These are phyloP conservation scores for Corymbia maculata DNA, from an alignment of 345 rosid genomes.

Conservation along the genomic window DNA sequence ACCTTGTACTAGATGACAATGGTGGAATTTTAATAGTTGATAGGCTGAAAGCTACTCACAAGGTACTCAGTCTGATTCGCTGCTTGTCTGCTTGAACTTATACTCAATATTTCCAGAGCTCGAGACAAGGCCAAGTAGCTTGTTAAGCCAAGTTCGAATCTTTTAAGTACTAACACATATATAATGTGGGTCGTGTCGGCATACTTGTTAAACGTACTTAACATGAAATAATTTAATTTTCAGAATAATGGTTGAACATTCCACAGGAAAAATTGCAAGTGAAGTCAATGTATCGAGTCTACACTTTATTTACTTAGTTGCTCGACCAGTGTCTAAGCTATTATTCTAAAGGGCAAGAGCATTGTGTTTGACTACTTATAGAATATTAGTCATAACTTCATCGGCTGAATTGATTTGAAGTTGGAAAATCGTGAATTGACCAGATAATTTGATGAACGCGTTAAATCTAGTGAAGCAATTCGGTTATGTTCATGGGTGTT, in stretches of 20 bases:
- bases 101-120: not conserved
- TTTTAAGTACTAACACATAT: no score
- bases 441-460: not conserved
- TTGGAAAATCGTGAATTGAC: not conserved
- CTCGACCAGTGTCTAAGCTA: not conserved
- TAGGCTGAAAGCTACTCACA: not conserved
- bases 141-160: not conserved
- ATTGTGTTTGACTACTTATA: not conserved
- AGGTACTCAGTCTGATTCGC: no score
- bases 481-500: not conserved
- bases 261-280: not conserved
- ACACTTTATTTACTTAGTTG: no score
- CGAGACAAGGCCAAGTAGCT: not conserved
- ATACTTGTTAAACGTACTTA: not conserved
- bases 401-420: no score
- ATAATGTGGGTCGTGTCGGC: not conserved
- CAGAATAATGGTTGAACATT: not conserved
- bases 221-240: no score
- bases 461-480: no score
- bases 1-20: not conserved
- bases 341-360: not conserved
- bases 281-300: no score
- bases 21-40: not conserved
- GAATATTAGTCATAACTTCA: not conserved
- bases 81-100: not conserved